phyloP scores from a whole-genome alignment of 768 basidiomycete genomes.

The Russula sp. region DNA sequence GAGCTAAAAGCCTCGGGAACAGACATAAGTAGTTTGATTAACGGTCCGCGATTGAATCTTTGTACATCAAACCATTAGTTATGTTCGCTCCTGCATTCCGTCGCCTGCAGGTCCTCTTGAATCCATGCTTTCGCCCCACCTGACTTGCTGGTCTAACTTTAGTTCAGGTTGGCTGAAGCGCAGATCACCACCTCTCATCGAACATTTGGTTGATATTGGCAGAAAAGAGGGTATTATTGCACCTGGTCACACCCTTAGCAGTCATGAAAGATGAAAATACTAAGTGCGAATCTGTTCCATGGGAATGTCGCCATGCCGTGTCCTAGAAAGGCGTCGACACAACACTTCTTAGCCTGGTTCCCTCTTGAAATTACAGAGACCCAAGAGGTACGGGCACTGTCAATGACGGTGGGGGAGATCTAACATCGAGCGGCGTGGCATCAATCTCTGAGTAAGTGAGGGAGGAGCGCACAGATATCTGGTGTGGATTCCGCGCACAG shows the following conservation, averaged over 20 bases:
- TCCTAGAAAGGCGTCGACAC: constrained; percentile 40
- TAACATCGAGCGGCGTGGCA: constrained; percentile 61
- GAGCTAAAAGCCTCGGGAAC: not conserved
- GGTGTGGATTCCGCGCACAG: constrained; percentile 31
- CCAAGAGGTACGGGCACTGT: constrained; percentile 57
- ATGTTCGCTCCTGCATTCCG: too few species aligned
- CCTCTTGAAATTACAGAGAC: constrained; percentile 53
- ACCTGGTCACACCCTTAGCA: not conserved
- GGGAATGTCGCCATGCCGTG: constrained; percentile 57
- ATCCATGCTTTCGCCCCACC: too few species aligned
- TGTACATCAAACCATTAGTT: constrained; percentile 23
- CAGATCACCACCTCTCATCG: not conserved
- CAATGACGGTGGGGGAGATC: constrained; percentile 44
- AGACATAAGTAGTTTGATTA: not conserved
- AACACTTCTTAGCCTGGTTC: constrained; percentile 62
- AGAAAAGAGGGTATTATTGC: not conserved
- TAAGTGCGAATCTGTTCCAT: constrained; percentile 41
- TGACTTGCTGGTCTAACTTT: not conserved
- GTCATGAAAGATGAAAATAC: not conserved
- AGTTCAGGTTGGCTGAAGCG: too few species aligned
- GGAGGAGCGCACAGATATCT: constrained; percentile 42
- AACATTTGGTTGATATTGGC: not conserved
- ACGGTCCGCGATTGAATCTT: constrained; percentile 10
- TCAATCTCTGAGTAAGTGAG: constrained; percentile 44
- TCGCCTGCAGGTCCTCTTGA: not conserved